phyloP scores from a whole-genome alignment of 495 filamentous ascomycete genomes.

The Penicillium cosmopolitanum region DNA sequence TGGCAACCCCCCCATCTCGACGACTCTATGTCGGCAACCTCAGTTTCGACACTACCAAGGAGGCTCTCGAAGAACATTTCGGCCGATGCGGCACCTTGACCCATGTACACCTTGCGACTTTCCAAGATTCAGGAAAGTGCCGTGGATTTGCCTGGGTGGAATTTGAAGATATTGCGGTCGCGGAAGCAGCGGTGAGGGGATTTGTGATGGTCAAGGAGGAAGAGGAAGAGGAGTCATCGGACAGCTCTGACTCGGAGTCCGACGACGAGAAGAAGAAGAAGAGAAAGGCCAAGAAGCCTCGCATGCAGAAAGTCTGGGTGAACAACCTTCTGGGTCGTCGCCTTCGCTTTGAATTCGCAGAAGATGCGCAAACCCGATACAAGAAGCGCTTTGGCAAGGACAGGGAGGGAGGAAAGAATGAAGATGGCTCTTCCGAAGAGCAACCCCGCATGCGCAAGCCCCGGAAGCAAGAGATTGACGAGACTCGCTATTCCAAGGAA shows the following conservation, averaged over 20 bases:
- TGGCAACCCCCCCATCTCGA: constrained; percentile 66
- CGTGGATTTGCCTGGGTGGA: constrained; percentile 96
- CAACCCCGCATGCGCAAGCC: constrained; percentile 31
- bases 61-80: constrained; percentile 78
- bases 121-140: constrained; percentile 96
- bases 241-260: constrained; percentile 40
- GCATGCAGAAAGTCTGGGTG: constrained; percentile 75
- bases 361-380: constrained; percentile 84
- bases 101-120: constrained; percentile 86
- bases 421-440: constrained; percentile 27
- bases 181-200: constrained; percentile 78
- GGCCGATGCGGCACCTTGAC: constrained; percentile 76
- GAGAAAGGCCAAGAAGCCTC: constrained; percentile 56
- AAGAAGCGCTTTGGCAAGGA: constrained; percentile 91
- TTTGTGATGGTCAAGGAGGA: constrained; percentile 69
- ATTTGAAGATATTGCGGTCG: constrained; percentile 77
- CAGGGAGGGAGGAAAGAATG: constrained; percentile 41
- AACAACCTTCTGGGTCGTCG: constrained; percentile 77
- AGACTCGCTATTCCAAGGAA: constrained; percentile 43
- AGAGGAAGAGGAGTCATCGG: constrained; percentile 52
- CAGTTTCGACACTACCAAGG: constrained; percentile 80
- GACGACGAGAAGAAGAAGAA: constrained; percentile 32
- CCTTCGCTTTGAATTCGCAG: constrained; percentile 89
- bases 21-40: constrained; percentile 94
- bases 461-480: constrained; percentile 35